phyloP scores from a whole-genome alignment of 1,139 yeast genomes.

The Casaregolazyma suthepensis region DNA sequence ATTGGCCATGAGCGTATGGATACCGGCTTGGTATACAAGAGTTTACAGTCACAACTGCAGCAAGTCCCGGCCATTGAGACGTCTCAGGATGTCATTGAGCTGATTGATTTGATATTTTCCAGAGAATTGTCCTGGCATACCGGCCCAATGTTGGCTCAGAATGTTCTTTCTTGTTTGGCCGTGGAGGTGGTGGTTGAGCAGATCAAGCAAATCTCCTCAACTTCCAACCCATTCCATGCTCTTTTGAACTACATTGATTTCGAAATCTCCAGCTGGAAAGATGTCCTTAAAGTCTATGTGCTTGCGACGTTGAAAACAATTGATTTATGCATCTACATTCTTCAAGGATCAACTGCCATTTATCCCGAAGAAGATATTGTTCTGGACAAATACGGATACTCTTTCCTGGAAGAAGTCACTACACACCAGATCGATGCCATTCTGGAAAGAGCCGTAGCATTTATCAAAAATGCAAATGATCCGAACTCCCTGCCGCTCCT shows the following conservation, averaged over 20 bases:
- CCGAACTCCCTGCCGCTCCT: constrained; percentile 12
- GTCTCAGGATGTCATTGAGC: constrained; percentile 19
- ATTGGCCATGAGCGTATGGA: constrained; percentile 36
- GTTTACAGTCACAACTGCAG: constrained; percentile 24
- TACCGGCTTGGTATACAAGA: constrained; percentile 32
- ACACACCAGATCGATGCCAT: constrained; percentile 19
- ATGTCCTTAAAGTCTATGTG: constrained; percentile 22
- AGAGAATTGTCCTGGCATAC: constrained; percentile 36
- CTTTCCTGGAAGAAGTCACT: constrained; percentile 21
- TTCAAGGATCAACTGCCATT: constrained; percentile 18
- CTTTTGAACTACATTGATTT: constrained; percentile 9
- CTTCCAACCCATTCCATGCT: constrained; percentile 12
- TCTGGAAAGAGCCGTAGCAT: constrained; percentile 21
- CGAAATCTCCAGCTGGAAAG: constrained; percentile 19
- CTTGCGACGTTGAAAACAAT: constrained; percentile 26
- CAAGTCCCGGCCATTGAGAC: constrained; percentile 21
- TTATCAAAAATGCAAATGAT: constrained; percentile 11
- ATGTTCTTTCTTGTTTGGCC: constrained; percentile 31
- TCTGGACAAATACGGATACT: constrained; percentile 17
- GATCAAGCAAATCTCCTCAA: constrained; percentile 12
- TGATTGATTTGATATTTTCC: constrained; percentile 30
- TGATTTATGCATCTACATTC: constrained; percentile 17
- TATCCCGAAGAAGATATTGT: constrained; percentile 32
- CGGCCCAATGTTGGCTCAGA: constrained; percentile 34
- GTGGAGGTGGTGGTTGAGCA: constrained; percentile 29